Conservation (phyloP, 169 alveolate species). For the Plasmodium blacklocki region DNA sequence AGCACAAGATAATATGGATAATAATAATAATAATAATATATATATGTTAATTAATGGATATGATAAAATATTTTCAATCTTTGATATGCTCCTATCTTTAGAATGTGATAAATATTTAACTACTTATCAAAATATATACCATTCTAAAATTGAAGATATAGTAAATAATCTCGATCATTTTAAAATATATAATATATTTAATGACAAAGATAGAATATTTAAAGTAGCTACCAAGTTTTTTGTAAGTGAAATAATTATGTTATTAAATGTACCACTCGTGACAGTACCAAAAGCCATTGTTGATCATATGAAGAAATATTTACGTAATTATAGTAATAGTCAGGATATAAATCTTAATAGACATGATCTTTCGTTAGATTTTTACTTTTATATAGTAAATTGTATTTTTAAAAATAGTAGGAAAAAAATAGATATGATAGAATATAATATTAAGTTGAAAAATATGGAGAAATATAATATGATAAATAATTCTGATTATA, state of each 20-base stretch:
- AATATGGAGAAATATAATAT: background rate
- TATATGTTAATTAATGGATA: background rate
- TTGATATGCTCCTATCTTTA: slow-evolving; percentile 52
- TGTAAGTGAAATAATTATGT: slow-evolving; percentile 45
- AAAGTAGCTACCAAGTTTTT: slow-evolving; percentile 42
- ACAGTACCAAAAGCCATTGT: slow-evolving; percentile 36
- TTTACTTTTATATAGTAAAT: slow-evolving; percentile 49
- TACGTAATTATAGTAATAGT: slow-evolving; percentile 7
- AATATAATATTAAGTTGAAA: slow-evolving; percentile 3
- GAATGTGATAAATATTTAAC: slow-evolving; percentile 35
- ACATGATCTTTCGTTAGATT: slow-evolving; percentile 1
- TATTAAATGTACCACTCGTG: slow-evolving; percentile 30
- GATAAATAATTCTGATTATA: slow-evolving; percentile 2
- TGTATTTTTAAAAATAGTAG: slow-evolving; percentile 29
- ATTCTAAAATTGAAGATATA: slow-evolving; percentile 53
- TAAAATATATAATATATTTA: slow-evolving; percentile 23
- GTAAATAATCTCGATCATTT: slow-evolving; percentile 25
- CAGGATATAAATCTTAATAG: slow-evolving; percentile 9
- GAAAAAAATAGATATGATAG: slow-evolving; percentile 16
- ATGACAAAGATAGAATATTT: slow-evolving; percentile 35
- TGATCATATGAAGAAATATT: slow-evolving; percentile 10
- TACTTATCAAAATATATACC: slow-evolving; percentile 55
- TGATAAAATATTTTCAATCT: slow-evolving; percentile 27
- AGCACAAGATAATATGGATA: background rate
- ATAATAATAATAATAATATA: background rate